Base-by-base conservation (phyloP, 345 rosid species). In the Brassica nigra region DNA sequence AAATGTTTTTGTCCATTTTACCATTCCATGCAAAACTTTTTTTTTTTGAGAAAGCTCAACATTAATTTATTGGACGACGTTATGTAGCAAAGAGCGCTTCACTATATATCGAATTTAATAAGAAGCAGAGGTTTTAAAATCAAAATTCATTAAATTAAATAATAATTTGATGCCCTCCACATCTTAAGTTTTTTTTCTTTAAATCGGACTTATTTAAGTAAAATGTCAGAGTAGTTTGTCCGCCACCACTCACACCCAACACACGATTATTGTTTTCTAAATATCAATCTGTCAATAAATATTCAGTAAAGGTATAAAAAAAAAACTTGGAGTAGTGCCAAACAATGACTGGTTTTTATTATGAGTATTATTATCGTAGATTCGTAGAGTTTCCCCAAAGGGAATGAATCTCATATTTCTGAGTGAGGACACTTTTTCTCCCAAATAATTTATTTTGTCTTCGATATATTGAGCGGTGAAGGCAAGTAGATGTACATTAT, bases 231-330 rank as follows among this genome's bases (percentile, higher is more conserved):
- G 75, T 74, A 68, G 70, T 74, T 80, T 74, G 79, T 80, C 79
- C 71, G 18, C 18, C 18, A 80, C 83, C 83, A 80, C 83, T 80
- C 83, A 80, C 83, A 68, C 66, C 83, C 75, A 80, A 80, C 75
- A 74, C 8, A 74, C 75, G 44, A 80, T 61, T 68, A 30, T 57
- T 66, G 11, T 12, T 61, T 33, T 34, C n/a, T 36, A 36, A 36
- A 36, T 36, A 36, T 36, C 42, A 36, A 11, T 42, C 42, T 12
- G 68, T 65, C 55, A 73, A 73, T 73, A 79, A 73, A 58, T 23
- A 79, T 47, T 65, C 49, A 47, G 73, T 58, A 73, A 73, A 73
- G n/a, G 16, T 71, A 78, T 52, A 47, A 67, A 42, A 14, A 59
- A 36, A 30, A 36, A 36, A 36, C 9, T 61, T 68, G 65, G 58